Evolutionary conservation across 805 yeast species (phyloP).

Genomic region (Danielozyma ontarioensis): DNA sequence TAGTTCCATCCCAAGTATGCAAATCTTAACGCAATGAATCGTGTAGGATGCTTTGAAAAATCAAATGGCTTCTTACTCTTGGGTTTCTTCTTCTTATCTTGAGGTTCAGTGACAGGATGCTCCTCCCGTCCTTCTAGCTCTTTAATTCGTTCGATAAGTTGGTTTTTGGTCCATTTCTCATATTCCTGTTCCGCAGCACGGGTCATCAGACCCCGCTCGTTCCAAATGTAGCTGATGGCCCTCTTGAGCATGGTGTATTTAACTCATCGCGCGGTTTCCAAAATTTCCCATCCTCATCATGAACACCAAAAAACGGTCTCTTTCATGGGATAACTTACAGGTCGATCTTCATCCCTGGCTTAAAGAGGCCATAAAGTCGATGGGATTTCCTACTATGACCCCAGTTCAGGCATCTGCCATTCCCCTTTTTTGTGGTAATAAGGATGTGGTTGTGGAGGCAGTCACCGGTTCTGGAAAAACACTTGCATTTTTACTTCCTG

Average conservation of each 20-base stretch:
- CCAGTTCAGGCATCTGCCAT: constrained; percentile 96
- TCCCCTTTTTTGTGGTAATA: constrained; percentile 75
- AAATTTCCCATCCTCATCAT: constrained; percentile 7
- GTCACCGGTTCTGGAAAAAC: constrained; percentile 99
- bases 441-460: constrained; percentile 95
- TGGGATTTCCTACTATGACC: constrained; percentile 81
- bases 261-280: constrained; percentile 2
- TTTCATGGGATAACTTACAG: constrained; percentile 56
- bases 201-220: constrained; percentile 9
- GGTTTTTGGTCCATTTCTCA: constrained; percentile 58
- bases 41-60: constrained; percentile 53
- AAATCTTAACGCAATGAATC: constrained; percentile 76
- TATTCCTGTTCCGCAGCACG: constrained; percentile 30
- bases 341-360: constrained; percentile 66
- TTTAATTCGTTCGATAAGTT: constrained; percentile 51
- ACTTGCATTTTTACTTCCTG: constrained; percentile 80
- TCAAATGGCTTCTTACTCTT: constrained; percentile 48
- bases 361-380: constrained; percentile 59
- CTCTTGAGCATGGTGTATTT: constrained; percentile 20
- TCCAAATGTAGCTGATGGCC: constrained; percentile 15
- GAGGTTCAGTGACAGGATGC: neutral
- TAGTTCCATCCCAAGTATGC: constrained; percentile 94
- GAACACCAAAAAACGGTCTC: constrained; percentile 33
- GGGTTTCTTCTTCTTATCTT: neutral
- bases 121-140: constrained; percentile 59